Conservation (phyloP, 1,139 yeast genomes). For the Geotrichum candidum region DNA sequence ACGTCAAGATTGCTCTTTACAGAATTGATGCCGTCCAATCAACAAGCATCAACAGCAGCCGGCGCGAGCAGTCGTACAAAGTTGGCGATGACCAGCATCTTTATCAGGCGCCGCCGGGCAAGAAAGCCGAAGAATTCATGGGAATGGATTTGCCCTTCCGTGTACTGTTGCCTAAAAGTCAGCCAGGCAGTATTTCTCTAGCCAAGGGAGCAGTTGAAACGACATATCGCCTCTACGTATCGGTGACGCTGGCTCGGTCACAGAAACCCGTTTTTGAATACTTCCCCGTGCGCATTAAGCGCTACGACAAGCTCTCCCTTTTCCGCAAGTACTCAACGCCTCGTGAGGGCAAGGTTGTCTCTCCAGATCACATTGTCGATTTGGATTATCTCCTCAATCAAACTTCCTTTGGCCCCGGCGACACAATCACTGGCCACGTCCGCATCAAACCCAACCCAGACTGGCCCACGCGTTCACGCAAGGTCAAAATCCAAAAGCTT, state of each 20-base stretch:
- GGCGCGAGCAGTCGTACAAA: constrained; percentile 35
- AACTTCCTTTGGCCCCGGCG: constrained; percentile 40
- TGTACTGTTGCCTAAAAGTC: constrained; percentile 33
- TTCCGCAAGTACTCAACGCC: constrained; percentile 37
- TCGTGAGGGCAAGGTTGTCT: constrained; percentile 26
- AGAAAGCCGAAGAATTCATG: constrained; percentile 26
- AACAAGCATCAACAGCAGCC: constrained; percentile 32
- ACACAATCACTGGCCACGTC: constrained; percentile 30
- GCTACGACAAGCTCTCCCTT: constrained; percentile 38
- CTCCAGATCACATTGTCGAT: constrained; percentile 36
- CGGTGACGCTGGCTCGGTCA: constrained; percentile 29
- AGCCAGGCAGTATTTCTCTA: constrained; percentile 37
- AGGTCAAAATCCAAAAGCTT: constrained; percentile 35
- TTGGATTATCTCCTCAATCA: constrained; percentile 35
- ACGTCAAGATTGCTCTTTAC: constrained; percentile 36
- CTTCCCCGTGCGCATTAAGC: constrained; percentile 35
- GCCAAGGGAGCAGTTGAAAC: constrained; percentile 34
- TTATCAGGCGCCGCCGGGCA: constrained; percentile 27
- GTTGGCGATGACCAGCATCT: constrained; percentile 32
- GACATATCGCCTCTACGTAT: constrained; percentile 33
- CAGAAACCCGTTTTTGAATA: constrained; percentile 26
- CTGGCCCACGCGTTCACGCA: constrained; percentile 33
- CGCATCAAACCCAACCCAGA: constrained; percentile 36
- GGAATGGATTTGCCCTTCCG: constrained; percentile 39
- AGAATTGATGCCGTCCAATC: constrained; percentile 37